Evolutionary conservation across 441 rosid species (phyloP), one percentile per base, ranked within the genome.

Genomic region (Gossypium gossypioides): DNA sequence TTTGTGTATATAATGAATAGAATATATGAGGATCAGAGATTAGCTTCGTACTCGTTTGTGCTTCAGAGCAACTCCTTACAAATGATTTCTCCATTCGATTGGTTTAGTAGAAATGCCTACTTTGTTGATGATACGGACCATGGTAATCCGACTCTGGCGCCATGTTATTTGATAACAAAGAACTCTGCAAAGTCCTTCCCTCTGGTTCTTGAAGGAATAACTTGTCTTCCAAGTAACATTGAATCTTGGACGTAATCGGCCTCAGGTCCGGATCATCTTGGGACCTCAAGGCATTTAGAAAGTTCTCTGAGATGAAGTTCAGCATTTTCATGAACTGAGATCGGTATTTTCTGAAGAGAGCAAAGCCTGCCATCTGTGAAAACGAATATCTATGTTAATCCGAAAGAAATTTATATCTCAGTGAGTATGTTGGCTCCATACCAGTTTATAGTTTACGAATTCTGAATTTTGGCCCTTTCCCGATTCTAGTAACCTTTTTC

Each of bases 341-440:
- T 73, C 74, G 81, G 85, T 90, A 90, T 76, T 77, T 85, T 21
- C 74, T 79, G 75, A 78, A 86, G 37, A 94, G 86, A 68, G 78
- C 91, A 72, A 76, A 91, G 19, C 97, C 98, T n/a, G 98, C 97
- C 75, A 84, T 80, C 98, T 91, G 78, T 52, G 16, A 76, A 65
- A 73, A 56, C n/a, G 24, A 71, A n/a, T 57, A 69, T n/a, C 40
- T 15, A 40, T 16, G 12, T 68, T 50, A 56, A 51, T n/a, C 68
- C 61, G 25, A 13, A 16, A 27, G 60, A 63, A 72, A 37, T 54
- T 37, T 37, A 34, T 34, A 63, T 40, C 29, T 63, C 50, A 37
- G 15, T 9, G 22, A 62, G 67, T 1, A 62, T 0, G 24, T 5
- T 6, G n/a, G 3, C 8, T 62, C 51, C 6, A 8, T 37, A 9